Evolutionary conservation across 2,329 filamentous ascomycete genomes (phyloP).

Genomic region (Rosellinia necatrix): DNA sequence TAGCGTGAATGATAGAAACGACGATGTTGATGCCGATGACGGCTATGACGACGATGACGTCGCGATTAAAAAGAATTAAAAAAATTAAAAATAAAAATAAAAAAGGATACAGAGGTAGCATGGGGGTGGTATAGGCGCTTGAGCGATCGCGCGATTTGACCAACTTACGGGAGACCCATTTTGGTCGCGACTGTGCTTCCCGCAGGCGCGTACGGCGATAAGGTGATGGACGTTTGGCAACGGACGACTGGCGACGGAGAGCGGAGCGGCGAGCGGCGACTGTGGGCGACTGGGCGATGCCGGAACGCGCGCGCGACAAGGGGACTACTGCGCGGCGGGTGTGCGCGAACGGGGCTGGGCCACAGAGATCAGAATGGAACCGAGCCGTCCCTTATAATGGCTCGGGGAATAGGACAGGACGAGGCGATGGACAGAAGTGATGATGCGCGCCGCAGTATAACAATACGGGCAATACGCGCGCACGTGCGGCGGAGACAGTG

Average conservation of each 20-base stretch:
- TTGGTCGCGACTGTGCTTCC: constrained; percentile 29
- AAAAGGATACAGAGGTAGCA: background rate
- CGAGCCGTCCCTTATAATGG: too few relatives aligned
- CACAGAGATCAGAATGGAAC: background rate
- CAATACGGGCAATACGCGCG: background rate
- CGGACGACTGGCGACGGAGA: background rate
- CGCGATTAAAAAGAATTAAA: too few relatives aligned
- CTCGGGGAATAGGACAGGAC: background rate
- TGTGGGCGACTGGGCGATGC: constrained; percentile 3
- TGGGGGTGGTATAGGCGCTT: constrained; percentile 18
- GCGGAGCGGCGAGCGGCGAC: constrained; percentile 8
- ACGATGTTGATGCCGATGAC: too few relatives aligned
- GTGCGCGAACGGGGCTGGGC: background rate
- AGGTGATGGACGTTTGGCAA: background rate
- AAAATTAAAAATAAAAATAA: too few relatives aligned
- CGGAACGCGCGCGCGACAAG: background rate
- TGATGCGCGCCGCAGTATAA: too few relatives aligned
- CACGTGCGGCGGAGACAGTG: background rate
- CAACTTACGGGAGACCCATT: constrained; percentile 57
- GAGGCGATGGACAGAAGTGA: background rate
- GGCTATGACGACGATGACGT: too few relatives aligned
- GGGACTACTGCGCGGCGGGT: background rate
- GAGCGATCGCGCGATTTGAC: constrained; percentile 28
- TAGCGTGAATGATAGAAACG: too few relatives aligned
- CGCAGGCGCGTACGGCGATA: constrained; percentile 11